Evolutionary conservation across 768 basidiomycete genomes (phyloP).

Genomic region (Sistotremastrum niveocremeum): DNA sequence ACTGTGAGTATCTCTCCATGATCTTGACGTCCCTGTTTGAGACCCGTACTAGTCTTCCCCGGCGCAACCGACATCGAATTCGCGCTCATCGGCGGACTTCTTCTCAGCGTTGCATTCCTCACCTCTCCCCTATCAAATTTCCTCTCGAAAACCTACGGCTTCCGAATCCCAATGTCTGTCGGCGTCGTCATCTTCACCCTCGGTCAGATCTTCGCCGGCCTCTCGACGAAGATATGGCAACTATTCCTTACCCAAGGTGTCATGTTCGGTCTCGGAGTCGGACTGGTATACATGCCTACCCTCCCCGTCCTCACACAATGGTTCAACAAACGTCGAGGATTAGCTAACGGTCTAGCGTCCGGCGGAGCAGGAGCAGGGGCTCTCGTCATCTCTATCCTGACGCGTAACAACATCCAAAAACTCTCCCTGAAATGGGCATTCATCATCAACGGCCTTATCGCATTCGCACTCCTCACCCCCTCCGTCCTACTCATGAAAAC

Average conservation of each 20-base stretch:
- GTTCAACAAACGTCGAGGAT: too few species aligned
- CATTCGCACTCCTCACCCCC: constrained; percentile 14
- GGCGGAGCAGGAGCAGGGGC: constrained; percentile 16
- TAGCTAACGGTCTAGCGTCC: neutral
- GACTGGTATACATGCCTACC: constrained; percentile 2
- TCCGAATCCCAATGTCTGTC: constrained; percentile 9
- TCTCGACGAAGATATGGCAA: constrained; percentile 12
- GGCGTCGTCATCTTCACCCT: constrained; percentile 8
- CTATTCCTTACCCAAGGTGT: constrained; percentile 14
- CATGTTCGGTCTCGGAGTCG: constrained; percentile 12
- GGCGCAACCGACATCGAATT: constrained; percentile 10
- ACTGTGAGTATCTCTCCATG: neutral
- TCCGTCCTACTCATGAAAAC: constrained; percentile 13
- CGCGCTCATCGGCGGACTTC: constrained; percentile 12
- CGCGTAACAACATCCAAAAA: constrained; percentile 9
- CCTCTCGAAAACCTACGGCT: constrained; percentile 6
- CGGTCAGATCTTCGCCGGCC: constrained; percentile 10
- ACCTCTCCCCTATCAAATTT: constrained; percentile 13
- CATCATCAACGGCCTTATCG: constrained; percentile 20
- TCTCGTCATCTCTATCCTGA: constrained; percentile 9
- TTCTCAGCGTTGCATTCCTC: constrained; percentile 7
- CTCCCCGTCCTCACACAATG: too few species aligned
- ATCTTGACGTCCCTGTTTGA: constrained; percentile 4
- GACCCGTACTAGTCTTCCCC: constrained; percentile 6
- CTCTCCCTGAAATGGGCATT: constrained; percentile 14